Conservation (phyloP, 768 basidiomycete species). For the Podaxis sp. region DNA sequence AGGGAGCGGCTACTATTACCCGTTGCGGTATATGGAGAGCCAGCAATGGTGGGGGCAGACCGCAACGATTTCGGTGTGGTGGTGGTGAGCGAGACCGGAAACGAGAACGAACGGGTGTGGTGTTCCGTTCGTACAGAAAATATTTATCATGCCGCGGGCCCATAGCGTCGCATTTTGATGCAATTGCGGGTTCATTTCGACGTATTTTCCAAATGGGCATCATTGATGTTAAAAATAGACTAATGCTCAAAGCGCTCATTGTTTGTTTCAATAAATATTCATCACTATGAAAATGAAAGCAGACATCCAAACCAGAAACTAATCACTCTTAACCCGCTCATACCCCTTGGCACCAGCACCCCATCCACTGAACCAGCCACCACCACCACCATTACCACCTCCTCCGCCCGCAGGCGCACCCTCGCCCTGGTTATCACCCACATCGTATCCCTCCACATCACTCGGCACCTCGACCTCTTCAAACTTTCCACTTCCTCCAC, state of each 20-base stretch:
- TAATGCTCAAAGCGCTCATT: too few species aligned
- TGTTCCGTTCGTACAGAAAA: too few species aligned
- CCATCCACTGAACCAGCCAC: conserved; percentile 58
- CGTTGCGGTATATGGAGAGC: conserved; percentile 33
- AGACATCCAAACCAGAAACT: not conserved
- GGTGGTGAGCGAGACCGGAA: conserved; percentile 45
- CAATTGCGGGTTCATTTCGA: too few species aligned
- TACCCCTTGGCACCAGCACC: conserved; percentile 36
- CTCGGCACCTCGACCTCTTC: conserved; percentile 74
- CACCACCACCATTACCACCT: conserved; percentile 21
- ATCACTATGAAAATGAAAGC: not conserved
- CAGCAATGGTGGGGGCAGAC: conserved; percentile 17
- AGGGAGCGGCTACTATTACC: too few species aligned
- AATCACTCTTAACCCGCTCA: conserved; percentile 55
- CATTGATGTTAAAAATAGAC: too few species aligned
- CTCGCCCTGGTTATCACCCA: conserved; percentile 33
- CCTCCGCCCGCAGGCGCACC: conserved; percentile 20
- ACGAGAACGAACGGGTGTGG: conserved; percentile 62
- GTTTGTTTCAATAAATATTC: not conserved
- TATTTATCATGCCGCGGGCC: too few species aligned
- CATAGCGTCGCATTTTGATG: too few species aligned
- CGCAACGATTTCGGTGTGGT: conserved; percentile 28
- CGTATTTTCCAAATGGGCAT: too few species aligned
- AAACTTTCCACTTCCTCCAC: conserved; percentile 48
- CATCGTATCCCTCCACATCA: conserved; percentile 65